Percentiles rank a stretch among this genome's conserved stretches.
Conservation (phyloP, 75 land plant genomes). For the Isoetes taiwanensis region DNA sequence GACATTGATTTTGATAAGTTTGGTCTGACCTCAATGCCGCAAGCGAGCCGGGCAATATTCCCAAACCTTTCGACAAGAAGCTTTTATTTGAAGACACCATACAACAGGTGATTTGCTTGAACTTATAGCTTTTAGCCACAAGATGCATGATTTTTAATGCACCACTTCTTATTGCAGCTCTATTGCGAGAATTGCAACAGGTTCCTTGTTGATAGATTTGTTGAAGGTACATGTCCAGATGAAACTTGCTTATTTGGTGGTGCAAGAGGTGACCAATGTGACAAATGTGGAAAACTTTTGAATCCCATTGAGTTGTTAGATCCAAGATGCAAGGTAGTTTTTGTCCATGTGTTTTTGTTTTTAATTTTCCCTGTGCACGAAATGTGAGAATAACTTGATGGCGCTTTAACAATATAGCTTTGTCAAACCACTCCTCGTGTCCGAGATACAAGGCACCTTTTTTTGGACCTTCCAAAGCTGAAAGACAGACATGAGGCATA, state of each 20-base stretch:
- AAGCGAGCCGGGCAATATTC: constrained; percentile 89
- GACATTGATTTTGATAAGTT: constrained; percentile 83
- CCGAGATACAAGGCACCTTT: constrained; percentile 80
- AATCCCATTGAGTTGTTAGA: constrained; percentile 78
- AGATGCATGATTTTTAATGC: background rate
- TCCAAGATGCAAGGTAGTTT: constrained; percentile 88
- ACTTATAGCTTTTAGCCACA: background rate
- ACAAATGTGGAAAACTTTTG: constrained; percentile 77
- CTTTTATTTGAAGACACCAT: constrained; percentile 80
- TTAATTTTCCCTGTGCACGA: background rate
- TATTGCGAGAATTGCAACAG: constrained; percentile 71
- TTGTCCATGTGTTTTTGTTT: background rate
- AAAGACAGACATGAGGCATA: constrained; percentile 54
- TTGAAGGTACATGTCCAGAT: constrained; percentile 74
- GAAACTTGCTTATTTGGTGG: constrained; percentile 53
- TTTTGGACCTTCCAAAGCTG: constrained; percentile 79
- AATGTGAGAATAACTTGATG: too few species aligned
- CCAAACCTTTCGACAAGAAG: constrained; percentile 56
- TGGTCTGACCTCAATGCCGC: constrained; percentile 80
- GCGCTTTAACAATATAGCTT: constrained; percentile 42
- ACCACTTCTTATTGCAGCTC: constrained; percentile 40
- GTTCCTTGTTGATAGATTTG: constrained; percentile 91
- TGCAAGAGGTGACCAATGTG: constrained; percentile 97
- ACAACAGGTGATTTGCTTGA: constrained; percentile 46
- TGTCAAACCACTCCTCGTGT: constrained; percentile 58